These are phyloP conservation scores for Silybum marianum DNA, from an alignment of 129 eudicot genomes.

Conservation along the genomic window DNA sequence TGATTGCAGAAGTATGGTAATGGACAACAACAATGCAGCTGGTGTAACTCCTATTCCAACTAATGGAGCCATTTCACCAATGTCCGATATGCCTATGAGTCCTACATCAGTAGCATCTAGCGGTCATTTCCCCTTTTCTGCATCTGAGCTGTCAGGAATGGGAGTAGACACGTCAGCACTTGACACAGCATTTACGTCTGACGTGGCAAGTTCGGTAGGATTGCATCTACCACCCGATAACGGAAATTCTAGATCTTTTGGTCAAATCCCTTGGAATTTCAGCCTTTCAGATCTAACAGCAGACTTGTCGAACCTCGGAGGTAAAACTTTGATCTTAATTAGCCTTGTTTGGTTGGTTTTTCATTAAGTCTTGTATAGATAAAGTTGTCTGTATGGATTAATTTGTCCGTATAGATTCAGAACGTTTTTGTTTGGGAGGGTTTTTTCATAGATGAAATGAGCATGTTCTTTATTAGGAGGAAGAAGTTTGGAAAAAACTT, in stretches of 20 bases:
- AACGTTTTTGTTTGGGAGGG: too few species aligned
- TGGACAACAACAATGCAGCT: slow-evolving; percentile 55
- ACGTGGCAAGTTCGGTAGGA: slow-evolving; percentile 87
- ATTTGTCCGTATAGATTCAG: too few species aligned
- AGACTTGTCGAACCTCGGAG: slow-evolving; percentile 94
- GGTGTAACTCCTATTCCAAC: slow-evolving; percentile 62
- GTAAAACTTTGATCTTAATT: slow-evolving; percentile 35
- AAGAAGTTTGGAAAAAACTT: too few species aligned
- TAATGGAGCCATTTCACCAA: slow-evolving; percentile 74
- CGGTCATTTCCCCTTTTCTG: slow-evolving; percentile 91
- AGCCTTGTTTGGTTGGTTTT: too few species aligned
- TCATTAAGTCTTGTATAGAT: too few species aligned
- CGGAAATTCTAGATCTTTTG: slow-evolving; percentile 77
- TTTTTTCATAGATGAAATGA: too few species aligned
- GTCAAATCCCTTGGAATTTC: slow-evolving; percentile 93
- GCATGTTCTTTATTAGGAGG: too few species aligned
- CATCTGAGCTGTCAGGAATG: slow-evolving; percentile 88
- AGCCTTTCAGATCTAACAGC: slow-evolving; percentile 97
- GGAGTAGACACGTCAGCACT: slow-evolving; percentile 89
- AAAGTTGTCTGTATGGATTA: too few species aligned
- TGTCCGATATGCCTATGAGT: slow-evolving; percentile 93
- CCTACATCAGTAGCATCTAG: slow-evolving; percentile 96
- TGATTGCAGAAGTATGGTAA: slow-evolving; percentile 54
- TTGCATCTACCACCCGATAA: slow-evolving; percentile 80
- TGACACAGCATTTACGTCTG: slow-evolving; percentile 84